Evolutionary conservation across 805 yeast genomes (phyloP).

Genomic region (Schizosaccharomyces lindneri): DNA sequence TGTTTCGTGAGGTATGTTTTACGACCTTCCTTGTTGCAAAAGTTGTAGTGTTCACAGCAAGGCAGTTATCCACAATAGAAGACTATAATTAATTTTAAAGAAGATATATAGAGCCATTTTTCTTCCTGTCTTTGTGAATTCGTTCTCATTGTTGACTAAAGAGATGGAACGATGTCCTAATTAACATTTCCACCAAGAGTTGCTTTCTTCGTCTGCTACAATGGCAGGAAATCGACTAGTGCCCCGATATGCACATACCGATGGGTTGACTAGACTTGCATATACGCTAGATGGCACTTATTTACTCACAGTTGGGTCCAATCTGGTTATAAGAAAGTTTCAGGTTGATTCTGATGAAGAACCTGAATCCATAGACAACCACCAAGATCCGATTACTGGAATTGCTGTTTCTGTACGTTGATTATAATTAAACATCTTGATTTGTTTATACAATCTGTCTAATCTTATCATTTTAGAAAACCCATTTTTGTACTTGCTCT

Average conservation of each 20-base stretch:
- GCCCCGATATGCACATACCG: slow-evolving; percentile 14
- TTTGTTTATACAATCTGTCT: neutral
- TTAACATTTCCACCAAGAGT: too few species aligned
- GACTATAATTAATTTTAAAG: too few species aligned
- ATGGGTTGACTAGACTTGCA: slow-evolving; percentile 14
- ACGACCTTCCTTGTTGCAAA: too few species aligned
- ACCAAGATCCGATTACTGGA: slow-evolving; percentile 9
- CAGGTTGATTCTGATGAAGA: slow-evolving; percentile 12
- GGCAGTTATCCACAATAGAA: too few species aligned
- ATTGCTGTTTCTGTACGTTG: slow-evolving; percentile 10
- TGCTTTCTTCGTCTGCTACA: neutral
- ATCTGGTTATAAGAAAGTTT: slow-evolving; percentile 15
- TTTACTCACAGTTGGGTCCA: slow-evolving; percentile 15
- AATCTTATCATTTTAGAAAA: neutral
- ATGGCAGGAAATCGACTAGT: neutral
- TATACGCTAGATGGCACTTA: slow-evolving; percentile 14
- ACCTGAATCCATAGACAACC: slow-evolving; percentile 14
- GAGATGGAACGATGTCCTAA: too few species aligned
- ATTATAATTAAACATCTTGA: neutral
- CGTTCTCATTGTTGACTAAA: too few species aligned
- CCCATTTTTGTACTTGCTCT: slow-evolving; percentile 19
- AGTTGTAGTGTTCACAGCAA: too few species aligned
- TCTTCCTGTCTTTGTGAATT: too few species aligned
- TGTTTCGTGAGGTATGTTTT: too few species aligned
- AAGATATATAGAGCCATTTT: too few species aligned